Base-by-base conservation (phyloP, 345 rosid species). In the Excoecaria cochinchinensis region DNA sequence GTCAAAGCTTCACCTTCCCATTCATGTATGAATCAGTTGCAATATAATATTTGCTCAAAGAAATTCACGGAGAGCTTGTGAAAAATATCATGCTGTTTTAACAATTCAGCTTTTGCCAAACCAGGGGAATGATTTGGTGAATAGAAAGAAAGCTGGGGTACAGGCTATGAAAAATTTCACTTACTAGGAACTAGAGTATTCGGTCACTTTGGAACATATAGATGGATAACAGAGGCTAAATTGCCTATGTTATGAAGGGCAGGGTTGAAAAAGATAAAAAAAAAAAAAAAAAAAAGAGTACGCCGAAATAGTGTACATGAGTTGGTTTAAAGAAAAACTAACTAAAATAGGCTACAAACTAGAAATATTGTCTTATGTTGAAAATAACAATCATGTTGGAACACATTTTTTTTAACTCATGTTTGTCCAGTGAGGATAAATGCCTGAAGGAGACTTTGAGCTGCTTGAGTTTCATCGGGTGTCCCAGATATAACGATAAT, bases 381-480 rank as follows among this genome's bases (percentile, higher is more conserved):
- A 63, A 70, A 42, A 0, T 68, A 76, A 48, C 10, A 58, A 25
- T 66, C 71, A 71, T 55, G 46, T 42, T 14, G n/a, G 8, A 15
- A 59, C 13, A 76, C 39, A 50, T 59, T 76, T 57, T 67, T 69
- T 59, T 40, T 31, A 31, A 52, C 17, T 59, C 78, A 76, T 48
- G 69, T 59, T 76, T 76, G 84, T 67, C 97, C 97, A 8, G 89
- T 87, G 82, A 90, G 92, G 83, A 95, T 91, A 77, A 91, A 95
- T 36, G 99, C 97, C 70, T 92, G 95, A 59, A 95, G 97, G 73
- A 95, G 97, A 85, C 93, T 93, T 84, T 95, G 98, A 74, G 98
- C 99, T 52, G 95, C 94, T 73, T 88, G 97, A 71, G 96, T 89
- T 91, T 93, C 89, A 82, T 95, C 97, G 21, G 98, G 97, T 52